Evolutionary conservation across 164 flowering plant genomes (phyloP).

Genomic region (Nymphaea thermarum): DNA sequence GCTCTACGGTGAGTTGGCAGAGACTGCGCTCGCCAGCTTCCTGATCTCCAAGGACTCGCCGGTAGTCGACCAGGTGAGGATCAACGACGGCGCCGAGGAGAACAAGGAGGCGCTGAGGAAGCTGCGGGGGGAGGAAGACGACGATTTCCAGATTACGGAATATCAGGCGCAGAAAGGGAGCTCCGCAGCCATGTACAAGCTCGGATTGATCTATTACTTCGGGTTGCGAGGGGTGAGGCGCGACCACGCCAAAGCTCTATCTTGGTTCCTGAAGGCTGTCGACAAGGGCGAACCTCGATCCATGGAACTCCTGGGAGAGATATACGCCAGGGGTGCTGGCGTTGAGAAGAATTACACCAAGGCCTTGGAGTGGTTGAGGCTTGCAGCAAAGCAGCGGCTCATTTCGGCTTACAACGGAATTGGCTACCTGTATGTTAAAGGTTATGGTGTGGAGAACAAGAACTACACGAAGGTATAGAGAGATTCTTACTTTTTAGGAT

Average conservation of each 20-base stretch:
- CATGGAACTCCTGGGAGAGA: slow-evolving; percentile 96
- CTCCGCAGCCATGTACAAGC: slow-evolving; percentile 79
- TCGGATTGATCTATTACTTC: slow-evolving; percentile 83
- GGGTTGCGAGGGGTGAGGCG: slow-evolving; percentile 91
- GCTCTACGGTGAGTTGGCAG: slow-evolving; percentile 85
- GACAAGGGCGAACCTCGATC: slow-evolving; percentile 90
- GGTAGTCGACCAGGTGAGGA: slow-evolving; percentile 70
- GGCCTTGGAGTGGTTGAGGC: slow-evolving; percentile 79
- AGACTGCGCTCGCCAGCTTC: slow-evolving; percentile 76
- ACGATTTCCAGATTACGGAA: slow-evolving; percentile 89
- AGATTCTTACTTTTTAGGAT: not conserved
- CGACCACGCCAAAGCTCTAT: slow-evolving; percentile 66
- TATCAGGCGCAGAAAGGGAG: slow-evolving; percentile 92
- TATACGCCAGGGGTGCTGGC: slow-evolving; percentile 94
- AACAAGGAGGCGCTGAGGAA: slow-evolving; percentile 82
- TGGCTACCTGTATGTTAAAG: slow-evolving; percentile 93
- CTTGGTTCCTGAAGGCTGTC: slow-evolving; percentile 83
- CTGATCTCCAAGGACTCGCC: slow-evolving; percentile 81
- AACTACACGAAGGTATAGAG: slow-evolving; percentile 68
- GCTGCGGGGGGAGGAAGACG: slow-evolving; percentile 94
- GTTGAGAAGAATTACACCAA: slow-evolving; percentile 84
- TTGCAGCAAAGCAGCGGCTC: slow-evolving; percentile 66
- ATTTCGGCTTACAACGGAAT: slow-evolving; percentile 89
- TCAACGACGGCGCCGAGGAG: slow-evolving; percentile 90
- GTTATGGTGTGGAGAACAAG: slow-evolving; percentile 91